Percentiles rank a stretch among this genome's conserved stretches.
Evolutionary conservation across 225 moss, liverwort and hornwort species (phyloP).

Genomic region (Bryoerythrophyllum caledonicum): DNA sequence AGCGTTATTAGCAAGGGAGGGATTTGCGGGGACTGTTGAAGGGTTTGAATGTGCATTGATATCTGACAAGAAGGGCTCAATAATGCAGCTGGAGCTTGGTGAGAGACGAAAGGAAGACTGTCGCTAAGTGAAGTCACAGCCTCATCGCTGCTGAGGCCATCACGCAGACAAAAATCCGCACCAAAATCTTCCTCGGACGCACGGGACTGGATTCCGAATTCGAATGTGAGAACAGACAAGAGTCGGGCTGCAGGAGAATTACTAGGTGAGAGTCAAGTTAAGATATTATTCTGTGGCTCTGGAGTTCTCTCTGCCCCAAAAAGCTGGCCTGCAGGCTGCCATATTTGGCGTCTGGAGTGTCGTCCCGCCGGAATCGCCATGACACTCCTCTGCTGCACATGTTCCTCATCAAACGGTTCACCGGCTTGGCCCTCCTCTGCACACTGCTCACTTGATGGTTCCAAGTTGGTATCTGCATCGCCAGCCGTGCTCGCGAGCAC

Average conservation of each 20-base stretch:
- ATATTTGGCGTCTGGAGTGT: not conserved
- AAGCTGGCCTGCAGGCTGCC: not conserved
- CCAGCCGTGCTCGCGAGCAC: too few relatives aligned
- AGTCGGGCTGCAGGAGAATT: not conserved
- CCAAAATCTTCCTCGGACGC: conserved; percentile 1
- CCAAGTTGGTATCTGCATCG: too few relatives aligned
- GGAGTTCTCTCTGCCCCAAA: not conserved
- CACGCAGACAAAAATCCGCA: not conserved
- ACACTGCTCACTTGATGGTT: not conserved
- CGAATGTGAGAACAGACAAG: not conserved
- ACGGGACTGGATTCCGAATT: not conserved
- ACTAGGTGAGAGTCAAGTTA: too few relatives aligned
- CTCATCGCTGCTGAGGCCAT: not conserved
- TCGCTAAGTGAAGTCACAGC: too few relatives aligned
- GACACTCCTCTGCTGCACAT: not conserved
- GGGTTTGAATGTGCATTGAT: not conserved
- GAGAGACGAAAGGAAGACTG: conserved; percentile 15
- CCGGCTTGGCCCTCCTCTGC: not conserved
- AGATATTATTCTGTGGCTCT: not conserved
- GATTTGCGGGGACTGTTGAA: not conserved
- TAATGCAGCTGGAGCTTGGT: conserved; percentile 26
- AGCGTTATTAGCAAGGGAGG: not conserved
- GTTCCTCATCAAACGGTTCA: not conserved
- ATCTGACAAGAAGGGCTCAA: conserved; percentile 25
- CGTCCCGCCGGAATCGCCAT: not conserved